Evolutionary conservation across 805 yeast species (phyloP), one percentile per base, ranked within the genome.

Genomic region (Nakazawaea ambrosiae): DNA sequence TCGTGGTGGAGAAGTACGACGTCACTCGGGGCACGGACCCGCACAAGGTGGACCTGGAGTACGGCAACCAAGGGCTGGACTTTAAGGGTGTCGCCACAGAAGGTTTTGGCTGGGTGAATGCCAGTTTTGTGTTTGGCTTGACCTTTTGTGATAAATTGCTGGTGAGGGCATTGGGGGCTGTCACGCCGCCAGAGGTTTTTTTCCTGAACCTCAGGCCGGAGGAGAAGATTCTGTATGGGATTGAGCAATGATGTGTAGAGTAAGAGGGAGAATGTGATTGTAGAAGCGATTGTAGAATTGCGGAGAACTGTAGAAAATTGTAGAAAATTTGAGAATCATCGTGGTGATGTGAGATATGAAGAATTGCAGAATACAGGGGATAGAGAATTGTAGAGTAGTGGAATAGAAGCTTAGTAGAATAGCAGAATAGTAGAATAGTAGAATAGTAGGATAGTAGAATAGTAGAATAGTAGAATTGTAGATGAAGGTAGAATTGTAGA

Each of bases 51-150:
- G 87, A 81, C 45, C 97, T 97, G 0, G 97, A 90, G 56, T 90
- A 90, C 58, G 98, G 98, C 17, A 90, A 90, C 55, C 97, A 92
- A 60, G 98, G 98, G 8, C 70, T 85, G 1, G 95, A 81, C 44
- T 85, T 88, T 54, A 82, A 83, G 55, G 96, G 96, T 33, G 96
- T 84, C 29, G 95, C 95, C 0, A 80, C 83, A 6, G 97, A 92
- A 60, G 98, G 98, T 1, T 90, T 90, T 58, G 98, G 97, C 1
- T 90, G 98, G 98, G 96, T 90, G 36, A 90, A 90, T 62, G 82
- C 97, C 5, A 78, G 92, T 49, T 88, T 75, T 58, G 50, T 81
- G 20, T 56, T 82, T 43, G 96, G 96, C 0, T 61, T 87, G 43
- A 68, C 80, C 17, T 74, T 73, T 42, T 61, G 84, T 58, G 77